phyloP scores from a whole-genome alignment of 1,139 yeast genomes.

The Pichiaceae sp. region DNA sequence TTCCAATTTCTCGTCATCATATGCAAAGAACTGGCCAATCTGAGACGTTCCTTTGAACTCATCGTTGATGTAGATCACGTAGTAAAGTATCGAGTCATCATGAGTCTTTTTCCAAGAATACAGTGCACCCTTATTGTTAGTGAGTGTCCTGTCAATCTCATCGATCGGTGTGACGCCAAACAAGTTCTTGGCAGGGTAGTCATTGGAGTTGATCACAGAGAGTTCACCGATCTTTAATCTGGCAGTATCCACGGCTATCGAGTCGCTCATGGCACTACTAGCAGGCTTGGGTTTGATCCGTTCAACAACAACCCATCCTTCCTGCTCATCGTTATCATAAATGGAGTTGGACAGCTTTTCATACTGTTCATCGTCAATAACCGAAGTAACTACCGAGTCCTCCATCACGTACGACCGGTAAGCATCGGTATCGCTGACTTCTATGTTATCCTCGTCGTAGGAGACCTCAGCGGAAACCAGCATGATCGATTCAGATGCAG shows the following conservation, averaged over 20 bases:
- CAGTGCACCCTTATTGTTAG: slow-evolving; percentile 4
- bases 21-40: slow-evolving; percentile 2
- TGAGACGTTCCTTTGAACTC: slow-evolving; percentile 19
- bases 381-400: slow-evolving; percentile 13
- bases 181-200: slow-evolving; percentile 14
- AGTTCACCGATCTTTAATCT: slow-evolving; percentile 14
- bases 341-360: slow-evolving; percentile 14
- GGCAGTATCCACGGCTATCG: neutral
- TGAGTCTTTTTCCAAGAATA: slow-evolving; percentile 18
- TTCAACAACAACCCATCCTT: slow-evolving; percentile 24
- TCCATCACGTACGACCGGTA: slow-evolving; percentile 11
- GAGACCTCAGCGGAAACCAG: slow-evolving; percentile 17
- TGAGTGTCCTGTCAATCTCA: slow-evolving; percentile 1
- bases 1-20: neutral
- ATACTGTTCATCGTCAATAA: slow-evolving; percentile 18
- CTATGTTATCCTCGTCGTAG: slow-evolving; percentile 17
- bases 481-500: slow-evolving; percentile 22
- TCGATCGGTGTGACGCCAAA: slow-evolving; percentile 8
- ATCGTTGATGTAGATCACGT: slow-evolving; percentile 22
- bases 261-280: neutral
- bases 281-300: slow-evolving; percentile 14
- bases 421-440: slow-evolving; percentile 6
- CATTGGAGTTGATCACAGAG: slow-evolving; percentile 13
- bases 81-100: slow-evolving; percentile 13
- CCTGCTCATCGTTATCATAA: slow-evolving; percentile 16